Percentiles rank a stretch among this genome's conserved stretches.
phyloP scores from a whole-genome alignment of 2,329 filamentous ascomycete genomes.

The Talaromyces rugulosus region DNA sequence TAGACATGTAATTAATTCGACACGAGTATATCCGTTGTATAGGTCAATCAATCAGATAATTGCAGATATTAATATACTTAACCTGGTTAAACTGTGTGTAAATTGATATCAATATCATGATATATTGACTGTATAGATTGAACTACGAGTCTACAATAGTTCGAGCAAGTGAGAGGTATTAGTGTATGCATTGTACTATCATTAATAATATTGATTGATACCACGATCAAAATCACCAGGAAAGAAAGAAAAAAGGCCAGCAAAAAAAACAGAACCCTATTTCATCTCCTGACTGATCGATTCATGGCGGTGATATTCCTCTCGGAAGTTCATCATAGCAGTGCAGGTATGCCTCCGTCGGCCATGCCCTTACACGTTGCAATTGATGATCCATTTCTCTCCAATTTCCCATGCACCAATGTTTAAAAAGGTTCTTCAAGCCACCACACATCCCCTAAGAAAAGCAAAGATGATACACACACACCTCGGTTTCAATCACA shows the following conservation, averaged over 20 bases:
- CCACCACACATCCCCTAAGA: background rate
- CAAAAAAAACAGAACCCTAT: background rate
- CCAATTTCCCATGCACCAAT: background rate
- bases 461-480: background rate
- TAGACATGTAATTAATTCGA: background rate
- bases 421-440: background rate
- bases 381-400: background rate
- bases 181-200: conserved; percentile 13
- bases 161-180: background rate
- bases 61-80: background rate
- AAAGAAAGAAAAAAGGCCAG: background rate
- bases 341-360: background rate
- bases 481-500: background rate
- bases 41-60: background rate
- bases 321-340: background rate
- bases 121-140: too few relatives aligned
- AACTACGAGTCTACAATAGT: background rate
- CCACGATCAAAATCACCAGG: background rate
- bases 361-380: background rate
- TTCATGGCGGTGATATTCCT: background rate
- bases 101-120: too few relatives aligned
- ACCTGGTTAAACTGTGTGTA: background rate
- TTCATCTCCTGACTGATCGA: background rate
- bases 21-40: background rate
- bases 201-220: conserved; percentile 12